A percentile compares a stretch with the other conserved stretches of the same genome.
Evolutionary conservation across 2,329 filamentous ascomycete genomes (phyloP).

Genomic region (Stagonosporopsis rhizophila): DNA sequence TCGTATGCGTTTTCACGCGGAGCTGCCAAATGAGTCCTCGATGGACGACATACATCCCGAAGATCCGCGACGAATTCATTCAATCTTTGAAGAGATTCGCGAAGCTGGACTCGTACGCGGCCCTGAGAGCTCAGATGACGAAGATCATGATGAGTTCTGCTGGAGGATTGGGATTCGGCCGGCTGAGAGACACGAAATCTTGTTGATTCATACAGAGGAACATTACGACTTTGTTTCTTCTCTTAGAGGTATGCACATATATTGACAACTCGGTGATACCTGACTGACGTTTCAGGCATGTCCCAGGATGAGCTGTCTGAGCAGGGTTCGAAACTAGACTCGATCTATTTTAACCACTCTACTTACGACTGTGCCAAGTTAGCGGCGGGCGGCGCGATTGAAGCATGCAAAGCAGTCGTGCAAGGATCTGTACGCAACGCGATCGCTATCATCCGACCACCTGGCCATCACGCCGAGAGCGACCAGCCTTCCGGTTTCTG

Average conservation of each 20-base stretch:
- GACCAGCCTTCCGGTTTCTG: conserved; percentile 92
- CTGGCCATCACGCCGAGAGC: conserved; percentile 92
- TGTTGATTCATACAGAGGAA: conserved; percentile 75
- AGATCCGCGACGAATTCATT: conserved; percentile 88
- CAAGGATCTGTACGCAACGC: conserved; percentile 86
- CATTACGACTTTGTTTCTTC: conserved; percentile 81
- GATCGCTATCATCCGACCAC: conserved; percentile 92
- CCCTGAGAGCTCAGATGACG: conserved; percentile 58
- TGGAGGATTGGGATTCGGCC: conserved; percentile 77
- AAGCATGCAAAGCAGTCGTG: conserved; percentile 92
- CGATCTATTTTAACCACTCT: conserved; percentile 71
- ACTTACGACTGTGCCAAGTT: conserved; percentile 82
- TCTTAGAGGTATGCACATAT: conserved; percentile 52
- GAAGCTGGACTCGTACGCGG: conserved; percentile 77
- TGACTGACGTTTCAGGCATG: conserved; percentile 45
- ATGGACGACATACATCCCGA: conserved; percentile 86
- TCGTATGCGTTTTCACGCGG: conserved; percentile 94
- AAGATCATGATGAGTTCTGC: conserved; percentile 61
- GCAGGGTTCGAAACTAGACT: conserved; percentile 53
- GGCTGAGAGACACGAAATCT: conserved; percentile 81
- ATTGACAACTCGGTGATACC: conserved; percentile 7
- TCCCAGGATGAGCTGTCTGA: conserved; percentile 68
- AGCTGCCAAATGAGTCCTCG: conserved; percentile 57
- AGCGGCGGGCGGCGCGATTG: conserved; percentile 91
- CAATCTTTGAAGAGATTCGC: conserved; percentile 90